Conservation (phyloP, 2,329 filamentous ascomycete genomes). For the Aspergillus arachidicola region DNA sequence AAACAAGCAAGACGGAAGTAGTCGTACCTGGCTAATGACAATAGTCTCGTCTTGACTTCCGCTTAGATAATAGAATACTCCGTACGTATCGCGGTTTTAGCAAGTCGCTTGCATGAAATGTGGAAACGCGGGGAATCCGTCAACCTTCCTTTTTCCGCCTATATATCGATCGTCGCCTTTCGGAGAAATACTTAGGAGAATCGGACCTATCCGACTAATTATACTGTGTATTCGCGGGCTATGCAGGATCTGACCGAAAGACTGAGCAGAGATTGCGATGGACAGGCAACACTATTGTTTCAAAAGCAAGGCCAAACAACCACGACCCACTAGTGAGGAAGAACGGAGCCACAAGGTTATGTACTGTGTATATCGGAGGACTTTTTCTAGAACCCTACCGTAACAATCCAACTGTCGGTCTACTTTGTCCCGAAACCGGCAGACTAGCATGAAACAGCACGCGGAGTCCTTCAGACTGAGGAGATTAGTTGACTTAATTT, state of each 20-base stretch:
- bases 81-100: background rate
- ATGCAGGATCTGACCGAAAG: background rate
- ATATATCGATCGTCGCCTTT: background rate
- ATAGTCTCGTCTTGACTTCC: background rate
- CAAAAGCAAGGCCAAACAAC: background rate
- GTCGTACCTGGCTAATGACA: background rate
- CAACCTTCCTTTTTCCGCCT: background rate
- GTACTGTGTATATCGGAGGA: too few relatives aligned
- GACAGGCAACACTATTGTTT: background rate
- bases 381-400: background rate
- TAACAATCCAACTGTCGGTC: background rate
- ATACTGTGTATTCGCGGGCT: background rate
- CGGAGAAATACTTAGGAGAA: background rate
- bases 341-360: background rate
- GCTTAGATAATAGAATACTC: background rate
- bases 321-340: background rate
- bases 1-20: background rate
- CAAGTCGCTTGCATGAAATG: background rate
- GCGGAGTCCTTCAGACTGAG: background rate
- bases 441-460: background rate
- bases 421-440: background rate
- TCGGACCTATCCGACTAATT: background rate
- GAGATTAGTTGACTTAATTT: background rate
- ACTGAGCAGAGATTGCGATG: background rate
- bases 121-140: background rate